Conservation (phyloP, 345 rosid species). For the Gossypium bickii region DNA sequence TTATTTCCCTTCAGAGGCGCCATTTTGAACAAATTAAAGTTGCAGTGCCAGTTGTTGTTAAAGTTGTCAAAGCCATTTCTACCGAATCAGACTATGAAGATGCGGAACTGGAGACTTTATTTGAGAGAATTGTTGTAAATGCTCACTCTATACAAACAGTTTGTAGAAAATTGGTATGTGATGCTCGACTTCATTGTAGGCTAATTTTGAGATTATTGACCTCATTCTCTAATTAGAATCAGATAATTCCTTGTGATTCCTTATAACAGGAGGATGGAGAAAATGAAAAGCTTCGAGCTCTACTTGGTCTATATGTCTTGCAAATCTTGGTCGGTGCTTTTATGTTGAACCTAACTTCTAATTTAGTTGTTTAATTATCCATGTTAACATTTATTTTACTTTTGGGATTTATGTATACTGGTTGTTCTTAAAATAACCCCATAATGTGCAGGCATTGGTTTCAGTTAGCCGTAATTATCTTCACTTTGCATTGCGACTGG, state of each 20-base stretch:
- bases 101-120: slow-evolving; percentile 41
- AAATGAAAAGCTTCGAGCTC: slow-evolving; percentile 50
- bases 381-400: background rate
- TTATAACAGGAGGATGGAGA: slow-evolving; percentile 48
- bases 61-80: slow-evolving; percentile 44
- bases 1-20: slow-evolving; percentile 54
- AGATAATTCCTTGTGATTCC: slow-evolving; percentile 4
- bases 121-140: slow-evolving; percentile 52
- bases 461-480: slow-evolving; percentile 46
- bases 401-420: background rate
- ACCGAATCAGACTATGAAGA: slow-evolving; percentile 33
- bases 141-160: slow-evolving; percentile 53
- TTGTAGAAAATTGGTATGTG: slow-evolving; percentile 55
- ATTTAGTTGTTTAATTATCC: background rate
- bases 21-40: slow-evolving; percentile 75
- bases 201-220: slow-evolving; percentile 4
- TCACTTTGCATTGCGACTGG: slow-evolving; percentile 41
- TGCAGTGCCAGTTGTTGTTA: slow-evolving; percentile 57
- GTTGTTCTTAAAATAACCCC: slow-evolving; percentile 23
- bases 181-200: slow-evolving; percentile 17
- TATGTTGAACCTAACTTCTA: slow-evolving; percentile 12
- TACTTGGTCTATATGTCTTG: slow-evolving; percentile 69
- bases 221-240: background rate
- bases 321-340: slow-evolving; percentile 62
- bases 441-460: slow-evolving; percentile 55